phyloP scores from a whole-genome alignment of 805 yeast species.

The Zygosaccharomyces bailii region DNA sequence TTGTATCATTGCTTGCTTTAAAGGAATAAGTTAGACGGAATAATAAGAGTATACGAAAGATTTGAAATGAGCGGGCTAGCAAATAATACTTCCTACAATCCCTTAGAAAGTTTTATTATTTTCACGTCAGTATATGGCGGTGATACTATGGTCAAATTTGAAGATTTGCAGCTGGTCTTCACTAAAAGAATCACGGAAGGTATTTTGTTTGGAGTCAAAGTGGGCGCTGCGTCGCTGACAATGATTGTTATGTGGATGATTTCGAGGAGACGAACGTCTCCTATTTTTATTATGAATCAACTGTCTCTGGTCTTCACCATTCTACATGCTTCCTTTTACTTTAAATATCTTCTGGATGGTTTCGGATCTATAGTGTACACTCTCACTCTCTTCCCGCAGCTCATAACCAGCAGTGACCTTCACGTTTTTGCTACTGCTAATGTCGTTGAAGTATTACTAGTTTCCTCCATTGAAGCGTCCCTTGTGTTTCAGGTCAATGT shows the following conservation, averaged over 20 bases:
- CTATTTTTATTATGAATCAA: slow-evolving; percentile 73
- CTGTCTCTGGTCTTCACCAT: slow-evolving; percentile 52
- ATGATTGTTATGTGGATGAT: slow-evolving; percentile 46
- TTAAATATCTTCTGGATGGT: slow-evolving; percentile 52
- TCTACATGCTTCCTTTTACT: slow-evolving; percentile 58
- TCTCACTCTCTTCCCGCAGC: slow-evolving; percentile 47
- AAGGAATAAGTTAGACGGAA: background rate
- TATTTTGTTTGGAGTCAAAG: slow-evolving; percentile 52
- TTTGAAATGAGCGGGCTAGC: slow-evolving; percentile 15
- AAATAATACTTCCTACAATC: slow-evolving; percentile 27
- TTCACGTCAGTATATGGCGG: slow-evolving; percentile 45
- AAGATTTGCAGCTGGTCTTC: slow-evolving; percentile 41
- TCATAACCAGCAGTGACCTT: slow-evolving; percentile 38
- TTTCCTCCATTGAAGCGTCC: slow-evolving; percentile 59
- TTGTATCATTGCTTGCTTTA: background rate
- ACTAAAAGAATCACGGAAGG: slow-evolving; percentile 38
- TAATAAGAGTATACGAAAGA: slow-evolving; percentile 1
- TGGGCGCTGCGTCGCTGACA: slow-evolving; percentile 53
- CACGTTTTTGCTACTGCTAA: slow-evolving; percentile 59
- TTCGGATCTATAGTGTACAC: slow-evolving; percentile 46
- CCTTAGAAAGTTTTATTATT: slow-evolving; percentile 32
- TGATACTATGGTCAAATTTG: slow-evolving; percentile 37
- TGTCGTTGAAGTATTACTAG: slow-evolving; percentile 55
- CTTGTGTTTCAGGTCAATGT: slow-evolving; percentile 68
- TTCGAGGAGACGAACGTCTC: slow-evolving; percentile 54